These are phyloP conservation scores for Striga hermonthica DNA, from an alignment of 305 asterid species.

Conservation along the genomic window DNA sequence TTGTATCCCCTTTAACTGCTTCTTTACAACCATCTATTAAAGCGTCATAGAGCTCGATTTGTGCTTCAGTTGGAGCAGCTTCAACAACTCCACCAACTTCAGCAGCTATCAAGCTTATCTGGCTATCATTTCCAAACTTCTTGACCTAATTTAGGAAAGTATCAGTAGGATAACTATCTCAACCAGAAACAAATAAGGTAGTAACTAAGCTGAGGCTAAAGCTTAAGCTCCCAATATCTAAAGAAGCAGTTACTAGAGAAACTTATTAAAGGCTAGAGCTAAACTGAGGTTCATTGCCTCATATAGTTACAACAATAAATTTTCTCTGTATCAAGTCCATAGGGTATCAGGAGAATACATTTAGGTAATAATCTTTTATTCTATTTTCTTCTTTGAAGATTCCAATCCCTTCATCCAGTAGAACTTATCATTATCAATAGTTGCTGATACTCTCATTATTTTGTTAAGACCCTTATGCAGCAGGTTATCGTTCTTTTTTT, in stretches of 20 bases:
- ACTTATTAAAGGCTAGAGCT: not conserved
- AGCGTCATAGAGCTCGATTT: slow-evolving; percentile 93
- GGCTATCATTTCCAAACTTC: slow-evolving; percentile 94
- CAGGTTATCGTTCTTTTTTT: not conserved
- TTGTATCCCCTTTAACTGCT: slow-evolving; percentile 67
- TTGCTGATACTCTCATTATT: not conserved
- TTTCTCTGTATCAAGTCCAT: slow-evolving; percentile 1
- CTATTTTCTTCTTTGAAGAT: not conserved
- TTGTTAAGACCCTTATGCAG: not conserved
- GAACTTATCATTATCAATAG: slow-evolving; percentile 5
- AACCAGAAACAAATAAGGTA: slow-evolving; percentile 6
- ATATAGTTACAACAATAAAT: not conserved
- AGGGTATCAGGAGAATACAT: slow-evolving; percentile 1
- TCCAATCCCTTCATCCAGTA: slow-evolving; percentile 4
- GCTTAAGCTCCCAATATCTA: slow-evolving; percentile 1
- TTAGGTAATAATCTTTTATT: not conserved
- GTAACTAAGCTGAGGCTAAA: too few relatives aligned
- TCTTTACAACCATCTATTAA: slow-evolving; percentile 93
- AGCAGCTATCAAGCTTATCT: slow-evolving; percentile 73
- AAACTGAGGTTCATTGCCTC: not conserved
- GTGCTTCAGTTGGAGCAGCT: slow-evolving; percentile 89
- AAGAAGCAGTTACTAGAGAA: not conserved
- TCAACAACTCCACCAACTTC: slow-evolving; percentile 98
- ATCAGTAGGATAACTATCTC: slow-evolving; percentile 26
- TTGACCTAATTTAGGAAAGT: slow-evolving; percentile 59